Percentiles rank a stretch among this genome's conserved stretches.
These are phyloP conservation scores for Aspergillus novoparasiticus DNA, from an alignment of 2,329 filamentous ascomycete species.

Conservation along the genomic window DNA sequence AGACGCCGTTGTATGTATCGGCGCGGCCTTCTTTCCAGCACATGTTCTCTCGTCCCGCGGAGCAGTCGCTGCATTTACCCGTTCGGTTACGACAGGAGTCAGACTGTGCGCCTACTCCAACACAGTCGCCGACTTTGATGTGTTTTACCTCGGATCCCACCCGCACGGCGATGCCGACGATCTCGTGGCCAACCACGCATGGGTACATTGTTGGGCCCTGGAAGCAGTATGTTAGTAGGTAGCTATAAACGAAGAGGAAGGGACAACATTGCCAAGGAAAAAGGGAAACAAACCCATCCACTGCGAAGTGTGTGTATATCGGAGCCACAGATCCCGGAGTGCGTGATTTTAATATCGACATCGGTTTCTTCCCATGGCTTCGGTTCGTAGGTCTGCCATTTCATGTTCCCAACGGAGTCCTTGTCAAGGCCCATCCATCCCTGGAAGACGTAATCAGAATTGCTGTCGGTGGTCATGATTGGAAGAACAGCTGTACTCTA, in stretches of 20 bases:
- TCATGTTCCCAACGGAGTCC: constrained; percentile 57
- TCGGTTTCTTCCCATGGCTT: constrained; percentile 68
- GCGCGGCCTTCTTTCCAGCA: constrained; percentile 6
- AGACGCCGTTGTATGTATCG: constrained; percentile 36
- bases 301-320: constrained; percentile 61
- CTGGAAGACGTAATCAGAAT: constrained; percentile 53
- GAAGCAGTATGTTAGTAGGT: too few relatives aligned
- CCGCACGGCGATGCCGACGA: constrained; percentile 62
- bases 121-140: constrained; percentile 39
- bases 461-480: too few relatives aligned
- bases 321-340: constrained; percentile 67
- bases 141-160: constrained; percentile 51
- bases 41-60: too few relatives aligned
- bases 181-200: constrained; percentile 65
- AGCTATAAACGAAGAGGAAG: too few relatives aligned
- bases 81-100: constrained; percentile 50
- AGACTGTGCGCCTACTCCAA: constrained; percentile 63
- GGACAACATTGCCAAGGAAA: too few relatives aligned
- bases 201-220: constrained; percentile 40
- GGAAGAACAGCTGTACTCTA: too few relatives aligned
- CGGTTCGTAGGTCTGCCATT: constrained; percentile 60
- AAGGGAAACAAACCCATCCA: constrained; percentile 39
- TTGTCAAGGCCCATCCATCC: constrained; percentile 59
- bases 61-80: too few relatives aligned
- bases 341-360: constrained; percentile 64